Base-by-base conservation (phyloP, 345 rosid species). In the Eutrema yunnanense region DNA sequence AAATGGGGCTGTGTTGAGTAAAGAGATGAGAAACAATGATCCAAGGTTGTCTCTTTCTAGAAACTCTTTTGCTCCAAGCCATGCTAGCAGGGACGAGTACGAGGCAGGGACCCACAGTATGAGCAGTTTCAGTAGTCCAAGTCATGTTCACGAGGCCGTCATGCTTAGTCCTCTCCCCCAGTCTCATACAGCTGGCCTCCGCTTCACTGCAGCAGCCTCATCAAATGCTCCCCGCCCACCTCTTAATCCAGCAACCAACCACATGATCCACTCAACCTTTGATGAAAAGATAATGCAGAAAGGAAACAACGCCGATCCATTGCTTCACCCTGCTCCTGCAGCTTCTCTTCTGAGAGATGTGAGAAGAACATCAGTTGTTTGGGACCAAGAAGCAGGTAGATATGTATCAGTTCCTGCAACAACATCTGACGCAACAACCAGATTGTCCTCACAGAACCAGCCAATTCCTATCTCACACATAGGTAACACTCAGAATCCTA, bases 321-420 rank as follows among this genome's bases (percentile, higher is more conserved):
- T 94, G 67, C 81, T 83, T 61, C 82, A 83, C 50, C 73, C 92
- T 38, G 86, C 93, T 61, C 88, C 97, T 42, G 77, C 97, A 22
- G 69, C 90, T 63, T 92, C 97, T 67, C 86, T 95, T 82, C 86
- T 92, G 48, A 82, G 96, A 79, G 99, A 95, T 62, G 88, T 89
- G 60, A 92, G 87, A 77, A 87, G 88, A 74, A 87, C 97, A 43
- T 92, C 96, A 48, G 99, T 92, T 51, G 87, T 88, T 9, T 95
- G 89, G 89, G 97, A 95, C 74, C 97, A 82, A 85, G 99, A 92
- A 64, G 97, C 96, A 33, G 96, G 99, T 27, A 84, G 99, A 74
- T 95, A 88, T 27, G 81, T 92, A 63, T 95, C 99, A 11, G 85
- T 88, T 52, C 95, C 97, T 16, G 73, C 83, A 36, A 82, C 97